A percentile compares a stretch with the other conserved stretches of the same genome.
Evolutionary conservation across 345 rosid species (phyloP).

Genomic region (Acer saccharum): DNA sequence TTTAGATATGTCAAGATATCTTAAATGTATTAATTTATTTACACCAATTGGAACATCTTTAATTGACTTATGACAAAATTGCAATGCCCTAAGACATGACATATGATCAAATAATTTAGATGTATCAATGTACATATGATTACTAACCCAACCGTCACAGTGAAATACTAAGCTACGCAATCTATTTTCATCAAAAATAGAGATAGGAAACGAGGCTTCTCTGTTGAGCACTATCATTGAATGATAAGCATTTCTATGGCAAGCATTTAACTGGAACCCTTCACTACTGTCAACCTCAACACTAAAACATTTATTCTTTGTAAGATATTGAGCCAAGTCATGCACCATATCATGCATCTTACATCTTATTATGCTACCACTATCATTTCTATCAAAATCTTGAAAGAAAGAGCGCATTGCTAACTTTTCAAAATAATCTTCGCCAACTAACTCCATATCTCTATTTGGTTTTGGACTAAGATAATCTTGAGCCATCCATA

Average conservation of each 20-base stretch:
- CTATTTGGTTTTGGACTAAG: not conserved
- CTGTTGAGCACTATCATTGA: not conserved
- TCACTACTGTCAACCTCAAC: not conserved
- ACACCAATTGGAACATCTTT: not conserved
- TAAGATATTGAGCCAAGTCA: not conserved
- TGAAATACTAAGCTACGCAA: not conserved
- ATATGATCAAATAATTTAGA: not conserved
- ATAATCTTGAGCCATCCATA: not conserved
- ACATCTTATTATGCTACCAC: not conserved
- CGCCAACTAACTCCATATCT: not conserved
- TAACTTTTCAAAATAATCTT: not conserved
- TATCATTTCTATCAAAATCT: not conserved
- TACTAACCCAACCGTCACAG: too few species aligned
- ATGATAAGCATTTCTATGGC: not conserved
- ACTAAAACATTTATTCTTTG: not conserved
- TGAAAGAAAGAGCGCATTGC: not conserved
- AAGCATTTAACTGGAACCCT: not conserved
- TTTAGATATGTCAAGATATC: not conserved
- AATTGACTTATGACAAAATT: not conserved
- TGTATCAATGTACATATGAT: not conserved
- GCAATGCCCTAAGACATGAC: not conserved
- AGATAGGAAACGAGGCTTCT: not conserved
- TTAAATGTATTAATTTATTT: not conserved
- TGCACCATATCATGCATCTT: conserved; percentile 10
- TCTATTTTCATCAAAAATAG: not conserved